Evolutionary conservation across 2,329 filamentous ascomycete genomes (phyloP).

Genomic region (Pyrenophora teres): DNA sequence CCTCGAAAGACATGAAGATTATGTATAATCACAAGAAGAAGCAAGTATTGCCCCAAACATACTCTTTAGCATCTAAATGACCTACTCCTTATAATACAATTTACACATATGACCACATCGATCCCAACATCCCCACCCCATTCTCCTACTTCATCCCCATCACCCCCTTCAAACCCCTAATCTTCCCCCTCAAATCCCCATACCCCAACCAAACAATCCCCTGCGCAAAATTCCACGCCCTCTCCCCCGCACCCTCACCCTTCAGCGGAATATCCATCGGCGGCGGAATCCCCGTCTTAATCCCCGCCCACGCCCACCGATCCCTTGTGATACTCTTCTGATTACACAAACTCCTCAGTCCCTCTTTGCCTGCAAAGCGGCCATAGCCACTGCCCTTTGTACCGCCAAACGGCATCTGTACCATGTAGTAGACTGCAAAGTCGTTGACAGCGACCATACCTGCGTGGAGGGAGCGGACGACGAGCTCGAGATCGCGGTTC

Average conservation of each 20-base stretch:
- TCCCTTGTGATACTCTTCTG: constrained; percentile 85
- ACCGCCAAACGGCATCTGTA: constrained; percentile 92
- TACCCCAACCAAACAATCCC: constrained; percentile 57
- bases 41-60: no score
- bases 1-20: no score
- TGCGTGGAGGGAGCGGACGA: constrained; percentile 71
- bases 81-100: no score
- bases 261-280: constrained; percentile 80
- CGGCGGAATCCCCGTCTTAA: constrained; percentile 77
- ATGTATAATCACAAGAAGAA: no score
- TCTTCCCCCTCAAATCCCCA: constrained; percentile 44
- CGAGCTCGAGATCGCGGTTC: constrained; percentile 63
- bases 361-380: constrained; percentile 89
- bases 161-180: constrained; percentile 50
- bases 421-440: constrained; percentile 91
- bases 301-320: constrained; percentile 61
- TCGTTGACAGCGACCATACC: constrained; percentile 97
- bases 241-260: constrained; percentile 38
- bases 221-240: constrained; percentile 50
- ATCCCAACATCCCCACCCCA: neutral
- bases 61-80: no score
- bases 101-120: neutral
- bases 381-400: constrained; percentile 88
- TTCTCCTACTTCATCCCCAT: constrained; percentile 30
- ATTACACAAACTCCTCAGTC: constrained; percentile 82